Conservation (phyloP, 2,329 filamentous ascomycete species). For the Pseudogymnoascus sp. region DNA sequence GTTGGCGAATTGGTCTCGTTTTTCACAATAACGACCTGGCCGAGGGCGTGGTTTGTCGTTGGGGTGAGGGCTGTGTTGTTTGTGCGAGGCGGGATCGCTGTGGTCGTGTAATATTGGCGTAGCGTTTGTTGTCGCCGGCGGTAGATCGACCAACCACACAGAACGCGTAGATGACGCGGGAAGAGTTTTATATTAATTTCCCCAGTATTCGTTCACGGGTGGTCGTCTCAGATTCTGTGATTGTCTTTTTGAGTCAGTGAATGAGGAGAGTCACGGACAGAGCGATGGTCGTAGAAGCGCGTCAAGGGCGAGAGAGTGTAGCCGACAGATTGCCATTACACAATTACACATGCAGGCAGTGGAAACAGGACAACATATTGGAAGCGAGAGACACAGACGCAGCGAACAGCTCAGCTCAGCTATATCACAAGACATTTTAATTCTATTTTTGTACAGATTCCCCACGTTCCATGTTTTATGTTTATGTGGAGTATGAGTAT, state of each 20-base stretch:
- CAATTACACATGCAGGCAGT: not conserved
- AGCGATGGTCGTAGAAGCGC: not conserved
- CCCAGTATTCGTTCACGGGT: not conserved
- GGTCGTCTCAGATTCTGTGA: constrained; percentile 3
- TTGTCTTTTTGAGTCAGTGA: constrained; percentile 5
- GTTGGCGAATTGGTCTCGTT: not conserved
- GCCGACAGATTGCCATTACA: constrained; percentile 7
- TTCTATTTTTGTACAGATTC: constrained; percentile 3
- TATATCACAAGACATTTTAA: constrained; percentile 4
- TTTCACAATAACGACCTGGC: not conserved
- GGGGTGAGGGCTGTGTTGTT: not conserved
- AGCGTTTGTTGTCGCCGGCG: constrained; percentile 1
- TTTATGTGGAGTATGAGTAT: not conserved
- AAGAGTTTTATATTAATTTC: constrained; percentile 7
- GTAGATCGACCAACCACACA: constrained; percentile 3
- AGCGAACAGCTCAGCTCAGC: not conserved
- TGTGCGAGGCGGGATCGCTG: constrained; percentile 1
- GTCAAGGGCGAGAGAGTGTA: not conserved
- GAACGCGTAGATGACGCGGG: constrained; percentile 6
- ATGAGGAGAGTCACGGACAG: not conserved
- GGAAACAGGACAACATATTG: not conserved
- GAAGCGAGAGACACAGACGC: not conserved
- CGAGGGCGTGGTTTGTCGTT: not conserved
- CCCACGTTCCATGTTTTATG: constrained; percentile 5
- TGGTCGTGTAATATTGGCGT: constrained; percentile 6